A percentile compares a stretch with the other conserved stretches of the same genome.
These are phyloP conservation scores for Dryas integrifolia DNA, from an alignment of 331 rosid genomes.

Conservation along the genomic window DNA sequence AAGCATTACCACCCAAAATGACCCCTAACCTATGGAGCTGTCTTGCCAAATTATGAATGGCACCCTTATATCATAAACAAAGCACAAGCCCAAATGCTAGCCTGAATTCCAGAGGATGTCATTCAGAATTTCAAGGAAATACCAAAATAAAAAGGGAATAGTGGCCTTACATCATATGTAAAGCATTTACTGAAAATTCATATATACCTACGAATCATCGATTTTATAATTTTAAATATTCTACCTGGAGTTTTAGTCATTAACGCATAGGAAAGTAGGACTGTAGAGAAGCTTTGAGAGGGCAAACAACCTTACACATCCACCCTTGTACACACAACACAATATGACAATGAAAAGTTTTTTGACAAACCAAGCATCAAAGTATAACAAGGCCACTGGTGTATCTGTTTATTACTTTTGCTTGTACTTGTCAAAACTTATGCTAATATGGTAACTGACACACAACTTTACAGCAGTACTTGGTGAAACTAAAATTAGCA, in stretches of 20 bases:
- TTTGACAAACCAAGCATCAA: not conserved
- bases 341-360: not conserved
- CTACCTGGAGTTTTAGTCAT: not conserved
- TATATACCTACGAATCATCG: not conserved
- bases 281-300: not conserved
- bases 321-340: not conserved
- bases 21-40: not conserved
- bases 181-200: not conserved
- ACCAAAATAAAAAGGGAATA: not conserved
- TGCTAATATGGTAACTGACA: not conserved
- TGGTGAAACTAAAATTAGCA: not conserved
- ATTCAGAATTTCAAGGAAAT: constrained; percentile 1
- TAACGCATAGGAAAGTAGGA: not conserved
- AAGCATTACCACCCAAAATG: not conserved
- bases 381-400: not conserved
- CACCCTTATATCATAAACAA: not conserved
- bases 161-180: not conserved
- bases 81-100: not conserved
- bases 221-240: not conserved
- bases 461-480: not conserved
- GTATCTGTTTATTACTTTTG: not conserved
- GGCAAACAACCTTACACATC: not conserved
- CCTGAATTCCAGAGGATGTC: not conserved
- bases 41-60: not conserved
- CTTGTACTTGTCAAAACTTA: not conserved